phyloP scores from a whole-genome alignment of 352 stramenopile genomes.

The Globisporangium mamillatum region DNA sequence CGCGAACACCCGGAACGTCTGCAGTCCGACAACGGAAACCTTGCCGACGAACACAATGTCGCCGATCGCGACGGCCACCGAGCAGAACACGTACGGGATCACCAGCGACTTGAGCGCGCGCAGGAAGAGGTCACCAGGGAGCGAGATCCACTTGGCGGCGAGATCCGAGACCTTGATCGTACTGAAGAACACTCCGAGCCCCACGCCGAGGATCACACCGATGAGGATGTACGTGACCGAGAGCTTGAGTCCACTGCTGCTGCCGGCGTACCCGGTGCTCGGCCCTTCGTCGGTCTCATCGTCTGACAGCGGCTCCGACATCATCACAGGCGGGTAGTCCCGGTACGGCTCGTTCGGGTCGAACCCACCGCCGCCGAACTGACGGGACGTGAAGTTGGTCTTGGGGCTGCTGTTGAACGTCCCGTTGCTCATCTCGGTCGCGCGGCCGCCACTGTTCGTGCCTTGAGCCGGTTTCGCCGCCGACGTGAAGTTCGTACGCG shows the following conservation, averaged over 20 bases:
- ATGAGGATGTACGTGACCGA: slow-evolving; percentile 54
- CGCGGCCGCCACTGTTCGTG: not conserved
- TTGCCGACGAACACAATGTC: slow-evolving; percentile 79
- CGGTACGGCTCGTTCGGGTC: slow-evolving; percentile 8
- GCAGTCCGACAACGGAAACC: slow-evolving; percentile 57
- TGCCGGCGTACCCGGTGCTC: slow-evolving; percentile 22
- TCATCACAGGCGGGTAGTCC: slow-evolving; percentile 12
- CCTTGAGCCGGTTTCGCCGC: not conserved
- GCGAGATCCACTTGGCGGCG: slow-evolving; percentile 50
- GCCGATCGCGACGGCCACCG: slow-evolving; percentile 67
- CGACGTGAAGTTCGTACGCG: slow-evolving; percentile 12
- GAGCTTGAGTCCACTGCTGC: slow-evolving; percentile 41
- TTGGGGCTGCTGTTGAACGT: slow-evolving; percentile 30
- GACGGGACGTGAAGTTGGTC: slow-evolving; percentile 46
- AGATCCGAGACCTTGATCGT: slow-evolving; percentile 40
- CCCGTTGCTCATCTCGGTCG: slow-evolving; percentile 8
- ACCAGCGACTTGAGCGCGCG: slow-evolving; percentile 73
- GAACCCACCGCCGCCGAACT: slow-evolving; percentile 6
- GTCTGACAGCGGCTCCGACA: slow-evolving; percentile 17
- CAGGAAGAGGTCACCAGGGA: slow-evolving; percentile 75
- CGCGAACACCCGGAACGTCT: slow-evolving; percentile 64
- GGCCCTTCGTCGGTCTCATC: slow-evolving; percentile 5
- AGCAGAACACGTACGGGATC: slow-evolving; percentile 82
- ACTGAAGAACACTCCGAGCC: slow-evolving; percentile 46
- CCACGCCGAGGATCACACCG: slow-evolving; percentile 45